Evolutionary conservation across 345 rosid species (phyloP).

Genomic region (Euphorbia peplus): DNA sequence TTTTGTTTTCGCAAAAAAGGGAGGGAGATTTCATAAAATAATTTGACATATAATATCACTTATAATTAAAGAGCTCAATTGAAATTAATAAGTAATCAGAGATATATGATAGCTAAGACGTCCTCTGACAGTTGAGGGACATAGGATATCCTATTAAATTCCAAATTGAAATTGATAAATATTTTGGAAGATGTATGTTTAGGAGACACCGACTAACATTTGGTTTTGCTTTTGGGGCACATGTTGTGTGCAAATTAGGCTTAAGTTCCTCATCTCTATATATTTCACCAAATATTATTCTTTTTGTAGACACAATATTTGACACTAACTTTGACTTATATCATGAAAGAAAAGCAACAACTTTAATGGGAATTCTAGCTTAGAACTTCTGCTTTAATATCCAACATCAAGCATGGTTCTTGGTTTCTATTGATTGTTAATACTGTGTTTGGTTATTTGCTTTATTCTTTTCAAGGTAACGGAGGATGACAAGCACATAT

Average conservation of each 20-base stretch:
- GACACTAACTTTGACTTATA: conserved; percentile 14
- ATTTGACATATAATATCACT: too few species aligned
- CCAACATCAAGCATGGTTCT: conserved; percentile 15
- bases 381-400: neutral
- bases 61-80: too few species aligned
- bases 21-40: too few species aligned
- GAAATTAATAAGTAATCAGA: too few species aligned
- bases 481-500: conserved; percentile 12
- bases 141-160: too few species aligned
- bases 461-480: conserved; percentile 5
- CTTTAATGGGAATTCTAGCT: neutral
- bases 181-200: neutral
- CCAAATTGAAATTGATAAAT: too few species aligned
- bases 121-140: too few species aligned
- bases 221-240: conserved; percentile 59
- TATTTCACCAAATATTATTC: too few species aligned
- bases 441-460: neutral
- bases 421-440: neutral
- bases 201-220: conserved; percentile 44
- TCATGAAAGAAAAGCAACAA: neutral
- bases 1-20: too few species aligned
- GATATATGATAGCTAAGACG: too few species aligned
- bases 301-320: neutral
- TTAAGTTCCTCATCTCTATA: conserved; percentile 19
- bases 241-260: conserved; percentile 25